Evolutionary conservation across 2,329 filamentous ascomycete species (phyloP), one percentile per base, ranked within the genome.

Genomic region (Stachybotrys chartarum): DNA sequence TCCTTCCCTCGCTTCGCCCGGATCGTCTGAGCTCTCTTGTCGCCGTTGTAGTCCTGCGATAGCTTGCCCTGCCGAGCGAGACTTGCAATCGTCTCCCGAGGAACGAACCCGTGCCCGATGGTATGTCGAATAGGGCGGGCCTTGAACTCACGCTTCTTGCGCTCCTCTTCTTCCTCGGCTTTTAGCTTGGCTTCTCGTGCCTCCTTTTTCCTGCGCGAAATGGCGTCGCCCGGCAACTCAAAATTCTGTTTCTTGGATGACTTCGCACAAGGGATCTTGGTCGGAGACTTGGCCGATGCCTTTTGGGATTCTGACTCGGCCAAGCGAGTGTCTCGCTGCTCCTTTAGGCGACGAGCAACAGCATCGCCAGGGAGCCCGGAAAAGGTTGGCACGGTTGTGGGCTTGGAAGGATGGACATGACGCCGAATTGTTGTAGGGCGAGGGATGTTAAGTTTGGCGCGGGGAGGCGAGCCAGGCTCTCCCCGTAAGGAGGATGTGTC

Each of bases 221-320:
- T 79, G 4, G 79, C 80, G 62, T 87, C 84, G 8, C 84, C 83
- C 0, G 84, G 83, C 48, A 87, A 74, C 68, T 86, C 82, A 68
- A 86, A 87, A 6, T 70, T 76, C 11, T 84, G 75, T 30, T 76
- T 76, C 1, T 80, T 80, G 17, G 77, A 74, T n/a, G 72, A 68
- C 61, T 78, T 85, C 50, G 68, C 74, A 18, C 78, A 80, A 63
- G 76, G 82, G 52, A 75, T 69, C 56, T 77, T 75, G 55, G 74
- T 70, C 3, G 76, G 70, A 53, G 75, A 68, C 10, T 42, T 17
- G 44, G 72, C 65, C 45, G 65, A 63, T 51, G 67, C 60, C 56
- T 68, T 70, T 55, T 63, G 65, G 56, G 70, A 61, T 31, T 70
- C 68, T 46, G 68, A 66, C 52, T 72, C 68, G 39, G 72, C 68